Conservation (phyloP, 306 rosid species). For the Acacia crassicarpa region DNA sequence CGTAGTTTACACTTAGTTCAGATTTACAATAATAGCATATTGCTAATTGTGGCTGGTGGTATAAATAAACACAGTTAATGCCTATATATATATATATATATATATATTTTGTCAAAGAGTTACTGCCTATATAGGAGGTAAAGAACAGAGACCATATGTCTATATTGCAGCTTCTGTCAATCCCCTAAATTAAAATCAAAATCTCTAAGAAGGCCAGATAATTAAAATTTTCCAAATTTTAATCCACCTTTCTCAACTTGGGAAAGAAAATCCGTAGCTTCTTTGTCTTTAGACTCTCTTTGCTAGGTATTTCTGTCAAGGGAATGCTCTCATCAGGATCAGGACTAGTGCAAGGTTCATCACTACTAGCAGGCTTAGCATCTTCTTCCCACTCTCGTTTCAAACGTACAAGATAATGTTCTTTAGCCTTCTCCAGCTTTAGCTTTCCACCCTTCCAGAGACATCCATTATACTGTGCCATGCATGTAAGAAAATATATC, state of each 20-base stretch:
- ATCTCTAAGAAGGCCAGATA: neutral
- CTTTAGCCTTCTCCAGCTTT: constrained; percentile 84
- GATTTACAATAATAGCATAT: neutral
- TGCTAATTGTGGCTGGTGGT: neutral
- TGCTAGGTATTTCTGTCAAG: constrained; percentile 27
- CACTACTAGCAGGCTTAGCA: constrained; percentile 33
- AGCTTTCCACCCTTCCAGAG: constrained; percentile 89
- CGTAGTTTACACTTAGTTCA: neutral
- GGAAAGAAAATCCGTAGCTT: constrained; percentile 68
- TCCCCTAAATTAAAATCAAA: neutral
- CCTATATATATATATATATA: no score
- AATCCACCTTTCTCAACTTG: constrained; percentile 58
- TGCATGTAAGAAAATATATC: neutral
- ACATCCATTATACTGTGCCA: constrained; percentile 93
- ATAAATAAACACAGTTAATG: neutral
- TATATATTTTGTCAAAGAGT: no score
- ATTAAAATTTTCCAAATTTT: neutral
- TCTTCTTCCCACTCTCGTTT: constrained; percentile 68
- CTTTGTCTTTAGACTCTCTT: constrained; percentile 33
- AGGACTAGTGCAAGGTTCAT: neutral
- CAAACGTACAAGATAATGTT: constrained; percentile 63
- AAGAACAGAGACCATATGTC: neutral
- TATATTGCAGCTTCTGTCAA: neutral
- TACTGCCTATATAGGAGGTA: neutral
- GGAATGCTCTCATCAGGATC: constrained; percentile 7